Conservation (phyloP, 768 basidiomycete species). For the Pleurotus giganteus region DNA sequence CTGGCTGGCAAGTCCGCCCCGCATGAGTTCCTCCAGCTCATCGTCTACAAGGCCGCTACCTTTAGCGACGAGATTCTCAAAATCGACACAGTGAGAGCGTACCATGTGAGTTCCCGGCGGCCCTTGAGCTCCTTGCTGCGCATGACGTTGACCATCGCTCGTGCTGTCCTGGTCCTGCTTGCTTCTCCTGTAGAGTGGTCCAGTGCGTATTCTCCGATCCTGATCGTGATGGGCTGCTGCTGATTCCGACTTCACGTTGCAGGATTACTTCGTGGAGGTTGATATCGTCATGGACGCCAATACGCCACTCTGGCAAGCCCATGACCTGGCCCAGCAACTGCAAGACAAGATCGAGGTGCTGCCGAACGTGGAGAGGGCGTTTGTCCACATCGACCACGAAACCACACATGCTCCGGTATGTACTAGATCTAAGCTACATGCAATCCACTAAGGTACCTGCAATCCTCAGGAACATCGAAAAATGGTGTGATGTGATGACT, state of each 20-base stretch:
- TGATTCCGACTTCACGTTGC: not conserved
- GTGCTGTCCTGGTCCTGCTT: not conserved
- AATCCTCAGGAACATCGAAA: conserved; percentile 49
- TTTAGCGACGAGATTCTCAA: conserved; percentile 84
- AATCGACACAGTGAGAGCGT: conserved; percentile 89
- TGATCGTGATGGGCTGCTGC: not conserved
- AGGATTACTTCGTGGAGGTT: conserved; percentile 91
- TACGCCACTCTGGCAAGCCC: conserved; percentile 88
- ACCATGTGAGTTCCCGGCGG: conserved; percentile 63
- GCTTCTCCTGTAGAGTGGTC: conserved; percentile 54
- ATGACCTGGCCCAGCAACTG: conserved; percentile 80
- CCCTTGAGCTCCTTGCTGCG: not conserved
- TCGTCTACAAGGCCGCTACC: conserved; percentile 90
- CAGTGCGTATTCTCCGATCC: conserved; percentile 38
- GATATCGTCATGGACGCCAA: conserved; percentile 90
- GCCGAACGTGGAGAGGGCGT: conserved; percentile 87
- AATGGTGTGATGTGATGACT: conserved; percentile 18
- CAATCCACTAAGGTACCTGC: not conserved
- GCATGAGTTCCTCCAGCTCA: conserved; percentile 84
- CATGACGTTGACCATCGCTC: too few relatives aligned
- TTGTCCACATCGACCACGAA: conserved; percentile 93
- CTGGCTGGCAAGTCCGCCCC: conserved; percentile 92
- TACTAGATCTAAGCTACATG: not conserved
- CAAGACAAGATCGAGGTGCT: conserved; percentile 88
- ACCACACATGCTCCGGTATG: conserved; percentile 64